These are phyloP conservation scores for Triticum urartu DNA, from an alignment of 176 grass and related monocot species.

Conservation along the genomic window DNA sequence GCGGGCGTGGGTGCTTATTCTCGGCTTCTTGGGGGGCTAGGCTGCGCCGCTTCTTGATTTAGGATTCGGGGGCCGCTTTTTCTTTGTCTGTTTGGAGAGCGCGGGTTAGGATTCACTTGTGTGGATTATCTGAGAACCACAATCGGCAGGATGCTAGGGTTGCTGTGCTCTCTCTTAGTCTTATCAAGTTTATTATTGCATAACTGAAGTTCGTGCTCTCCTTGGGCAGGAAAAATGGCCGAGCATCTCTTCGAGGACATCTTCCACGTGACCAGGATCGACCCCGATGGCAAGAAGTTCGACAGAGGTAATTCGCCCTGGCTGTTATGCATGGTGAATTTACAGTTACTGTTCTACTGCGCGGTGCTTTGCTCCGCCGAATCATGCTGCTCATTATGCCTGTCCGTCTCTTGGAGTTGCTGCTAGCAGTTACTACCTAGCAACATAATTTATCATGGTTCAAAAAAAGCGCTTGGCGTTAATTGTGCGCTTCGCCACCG, in stretches of 20 bases:
- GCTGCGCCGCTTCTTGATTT: background rate
- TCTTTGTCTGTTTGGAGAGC: background rate
- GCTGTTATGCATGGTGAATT: background rate
- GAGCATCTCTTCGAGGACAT: conserved; percentile 62
- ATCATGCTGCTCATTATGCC: background rate
- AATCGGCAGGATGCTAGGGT: too few relatives aligned
- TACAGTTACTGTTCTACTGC: background rate
- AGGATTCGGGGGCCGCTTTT: background rate
- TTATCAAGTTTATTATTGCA: background rate
- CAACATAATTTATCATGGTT: too few relatives aligned
- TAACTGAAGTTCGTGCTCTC: background rate
- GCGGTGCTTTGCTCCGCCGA: background rate
- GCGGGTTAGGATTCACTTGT: background rate
- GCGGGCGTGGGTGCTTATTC: too few relatives aligned
- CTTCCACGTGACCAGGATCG: conserved; percentile 40
- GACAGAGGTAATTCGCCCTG: conserved; percentile 45
- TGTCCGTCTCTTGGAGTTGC: background rate
- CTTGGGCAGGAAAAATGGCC: conserved; percentile 33
- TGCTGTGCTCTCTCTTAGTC: background rate
- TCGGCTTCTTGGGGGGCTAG: too few relatives aligned
- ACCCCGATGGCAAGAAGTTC: conserved; percentile 81
- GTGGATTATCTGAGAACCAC: background rate
- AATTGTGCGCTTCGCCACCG: too few relatives aligned
- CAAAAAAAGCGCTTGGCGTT: too few relatives aligned
- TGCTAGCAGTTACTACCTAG: background rate